Evolutionary conservation across 75 land plant species (phyloP).

Genomic region (Isoetes taiwanensis): DNA sequence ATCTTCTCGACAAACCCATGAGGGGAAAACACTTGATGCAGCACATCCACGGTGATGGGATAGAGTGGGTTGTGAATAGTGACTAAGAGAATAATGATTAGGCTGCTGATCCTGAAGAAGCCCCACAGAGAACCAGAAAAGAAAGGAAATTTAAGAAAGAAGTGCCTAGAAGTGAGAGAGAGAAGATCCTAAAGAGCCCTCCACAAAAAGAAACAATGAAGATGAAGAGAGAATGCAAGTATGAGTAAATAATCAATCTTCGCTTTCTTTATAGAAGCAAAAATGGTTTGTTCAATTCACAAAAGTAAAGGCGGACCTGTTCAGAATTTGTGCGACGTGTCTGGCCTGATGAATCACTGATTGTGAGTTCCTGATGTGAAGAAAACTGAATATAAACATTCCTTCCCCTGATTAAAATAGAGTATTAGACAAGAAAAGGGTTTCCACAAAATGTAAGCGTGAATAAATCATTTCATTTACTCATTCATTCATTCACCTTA

Average conservation of each 20-base stretch:
- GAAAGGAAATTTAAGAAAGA: slow-evolving; percentile 49
- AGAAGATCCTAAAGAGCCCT: slow-evolving; percentile 10
- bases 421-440: background rate
- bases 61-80: slow-evolving; percentile 96
- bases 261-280: too few relatives aligned
- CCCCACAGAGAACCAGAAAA: slow-evolving; percentile 40
- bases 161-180: slow-evolving; percentile 26
- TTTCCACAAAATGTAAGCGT: background rate
- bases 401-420: slow-evolving; percentile 55
- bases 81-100: slow-evolving; percentile 93
- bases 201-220: slow-evolving; percentile 4
- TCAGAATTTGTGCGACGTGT: slow-evolving; percentile 39
- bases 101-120: slow-evolving; percentile 77
- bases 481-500: slow-evolving; percentile 35
- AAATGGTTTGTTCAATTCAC: too few relatives aligned
- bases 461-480: background rate
- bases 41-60: slow-evolving; percentile 98
- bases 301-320: too few relatives aligned
- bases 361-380: slow-evolving; percentile 92
- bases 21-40: slow-evolving; percentile 98
- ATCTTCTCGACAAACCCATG: slow-evolving; percentile 98
- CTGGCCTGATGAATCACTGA: slow-evolving; percentile 60
- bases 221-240: too few relatives aligned
- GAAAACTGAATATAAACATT: slow-evolving; percentile 98
- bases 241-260: too few relatives aligned